Evolutionary conservation across 805 yeast genomes (phyloP).

Genomic region (Pichia membranifaciens): DNA sequence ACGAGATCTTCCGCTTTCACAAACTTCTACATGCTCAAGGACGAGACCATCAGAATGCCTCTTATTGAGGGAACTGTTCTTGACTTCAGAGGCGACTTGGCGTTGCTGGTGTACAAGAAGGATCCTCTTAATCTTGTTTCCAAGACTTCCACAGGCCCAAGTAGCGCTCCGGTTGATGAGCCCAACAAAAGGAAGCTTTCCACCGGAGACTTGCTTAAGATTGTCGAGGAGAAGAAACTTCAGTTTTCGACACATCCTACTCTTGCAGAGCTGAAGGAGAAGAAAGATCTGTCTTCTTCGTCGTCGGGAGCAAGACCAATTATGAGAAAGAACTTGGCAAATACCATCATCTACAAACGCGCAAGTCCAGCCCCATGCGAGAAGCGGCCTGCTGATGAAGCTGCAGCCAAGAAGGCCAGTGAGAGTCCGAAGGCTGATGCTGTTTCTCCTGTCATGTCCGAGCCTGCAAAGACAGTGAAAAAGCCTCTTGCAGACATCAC

Average conservation of each 20-base stretch:
- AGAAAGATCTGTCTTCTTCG: too few relatives aligned
- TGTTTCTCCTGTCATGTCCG: background rate
- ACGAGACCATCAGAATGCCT: slow-evolving; percentile 63
- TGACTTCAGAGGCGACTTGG: slow-evolving; percentile 64
- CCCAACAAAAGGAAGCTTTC: slow-evolving; percentile 1
- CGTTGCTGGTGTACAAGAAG: slow-evolving; percentile 17
- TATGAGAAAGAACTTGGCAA: slow-evolving; percentile 6
- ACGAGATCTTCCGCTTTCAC: slow-evolving; percentile 38
- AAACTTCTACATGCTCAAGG: slow-evolving; percentile 51
- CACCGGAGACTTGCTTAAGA: slow-evolving; percentile 3
- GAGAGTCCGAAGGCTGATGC: background rate
- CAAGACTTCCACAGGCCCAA: background rate
- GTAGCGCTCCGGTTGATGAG: background rate
- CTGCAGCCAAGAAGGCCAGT: background rate
- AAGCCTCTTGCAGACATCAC: background rate
- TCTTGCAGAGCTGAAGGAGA: slow-evolving; percentile 8
- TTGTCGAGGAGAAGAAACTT: slow-evolving; percentile 8
- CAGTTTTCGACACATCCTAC: slow-evolving; percentile 11
- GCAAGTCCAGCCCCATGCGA: slow-evolving; percentile 6
- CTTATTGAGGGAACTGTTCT: slow-evolving; percentile 53
- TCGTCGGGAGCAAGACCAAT: slow-evolving; percentile 13
- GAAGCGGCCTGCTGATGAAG: background rate
- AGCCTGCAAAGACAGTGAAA: background rate
- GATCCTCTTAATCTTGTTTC: background rate
- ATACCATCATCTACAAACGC: slow-evolving; percentile 15